phyloP scores from a whole-genome alignment of 2,329 filamentous ascomycete species.

The Cryoendolithus antarcticus region DNA sequence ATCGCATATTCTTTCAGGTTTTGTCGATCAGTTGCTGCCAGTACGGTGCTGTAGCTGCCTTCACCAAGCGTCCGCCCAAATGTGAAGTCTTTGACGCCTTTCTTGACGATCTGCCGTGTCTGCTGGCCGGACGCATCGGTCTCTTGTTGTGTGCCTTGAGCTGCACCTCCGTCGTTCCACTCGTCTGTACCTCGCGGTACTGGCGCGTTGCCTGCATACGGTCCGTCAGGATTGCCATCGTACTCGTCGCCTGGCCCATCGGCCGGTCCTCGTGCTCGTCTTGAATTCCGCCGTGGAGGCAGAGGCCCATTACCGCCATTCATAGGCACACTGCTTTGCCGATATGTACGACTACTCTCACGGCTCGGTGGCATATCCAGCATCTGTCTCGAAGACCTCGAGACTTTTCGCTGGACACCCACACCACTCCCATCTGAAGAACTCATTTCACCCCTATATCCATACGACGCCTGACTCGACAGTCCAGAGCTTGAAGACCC shows the following conservation, averaged over 20 bases:
- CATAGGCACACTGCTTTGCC: conserved; percentile 42
- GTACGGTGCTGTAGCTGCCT: conserved; percentile 94
- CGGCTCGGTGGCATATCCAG: conserved; percentile 54
- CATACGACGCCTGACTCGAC: conserved; percentile 30
- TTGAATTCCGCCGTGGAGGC: conserved; percentile 66
- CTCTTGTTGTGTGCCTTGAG: conserved; percentile 68
- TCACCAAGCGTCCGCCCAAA: conserved; percentile 87
- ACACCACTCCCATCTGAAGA: conserved; percentile 25
- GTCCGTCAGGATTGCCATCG: conserved; percentile 10
- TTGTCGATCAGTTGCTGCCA: conserved; percentile 83
- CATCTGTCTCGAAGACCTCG: conserved; percentile 46
- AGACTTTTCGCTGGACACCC: conserved; percentile 49
- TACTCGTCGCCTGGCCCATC: conserved; percentile 9
- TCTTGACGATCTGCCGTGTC: conserved; percentile 76
- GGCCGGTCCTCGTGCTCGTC: conserved; percentile 35
- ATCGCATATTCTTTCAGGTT: conserved; percentile 94
- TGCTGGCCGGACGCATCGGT: conserved; percentile 67
- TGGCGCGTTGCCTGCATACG: conserved; percentile 33
- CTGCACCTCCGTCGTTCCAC: conserved; percentile 93
- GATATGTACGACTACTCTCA: conserved; percentile 56
- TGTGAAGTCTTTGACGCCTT: conserved; percentile 91
- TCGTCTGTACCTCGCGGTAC: conserved; percentile 62
- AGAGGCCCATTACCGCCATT: conserved; percentile 47
- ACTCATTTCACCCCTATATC: conserved; percentile 34
- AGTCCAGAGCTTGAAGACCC: conserved; percentile 32